These are phyloP conservation scores for Hypoxylon perforatum DNA, from an alignment of 495 filamentous ascomycete species.

Conservation along the genomic window DNA sequence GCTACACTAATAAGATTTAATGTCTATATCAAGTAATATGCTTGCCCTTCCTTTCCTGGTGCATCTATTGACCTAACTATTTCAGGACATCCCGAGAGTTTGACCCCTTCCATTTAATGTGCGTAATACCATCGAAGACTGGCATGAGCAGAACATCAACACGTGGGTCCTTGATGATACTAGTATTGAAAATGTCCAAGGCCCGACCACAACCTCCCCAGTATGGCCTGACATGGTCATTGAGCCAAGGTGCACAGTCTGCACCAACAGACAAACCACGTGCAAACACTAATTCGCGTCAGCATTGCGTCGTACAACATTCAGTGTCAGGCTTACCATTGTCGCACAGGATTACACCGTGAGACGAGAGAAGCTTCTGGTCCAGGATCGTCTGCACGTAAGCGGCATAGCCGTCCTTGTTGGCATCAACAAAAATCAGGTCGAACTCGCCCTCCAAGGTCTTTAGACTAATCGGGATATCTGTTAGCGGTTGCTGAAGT, in stretches of 20 bases:
- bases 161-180: slow-evolving; percentile 36
- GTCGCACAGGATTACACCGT: slow-evolving; percentile 46
- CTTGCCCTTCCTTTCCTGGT: too few relatives aligned
- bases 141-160: slow-evolving; percentile 48
- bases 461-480: too few relatives aligned
- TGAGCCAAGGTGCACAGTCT: background rate
- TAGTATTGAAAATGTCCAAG: slow-evolving; percentile 43
- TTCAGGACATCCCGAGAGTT: too few relatives aligned
- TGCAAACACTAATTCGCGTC: slow-evolving; percentile 41
- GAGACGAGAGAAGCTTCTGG: slow-evolving; percentile 38
- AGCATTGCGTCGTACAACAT: too few relatives aligned
- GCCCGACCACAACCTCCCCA: slow-evolving; percentile 21
- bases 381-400: slow-evolving; percentile 36
- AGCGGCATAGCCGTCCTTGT: slow-evolving; percentile 41
- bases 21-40: too few relatives aligned
- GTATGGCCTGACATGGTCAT: slow-evolving; percentile 14
- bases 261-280: slow-evolving; percentile 22
- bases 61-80: too few relatives aligned
- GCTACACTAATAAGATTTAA: too few relatives aligned
- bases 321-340: slow-evolving; percentile 33
- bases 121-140: slow-evolving; percentile 49
- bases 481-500: too few relatives aligned
- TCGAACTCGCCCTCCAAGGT: slow-evolving; percentile 39
- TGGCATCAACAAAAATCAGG: slow-evolving; percentile 47
- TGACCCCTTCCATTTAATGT: slow-evolving; percentile 41